Conservation (phyloP, 306 rosid species). For the Trifolium dubium region DNA sequence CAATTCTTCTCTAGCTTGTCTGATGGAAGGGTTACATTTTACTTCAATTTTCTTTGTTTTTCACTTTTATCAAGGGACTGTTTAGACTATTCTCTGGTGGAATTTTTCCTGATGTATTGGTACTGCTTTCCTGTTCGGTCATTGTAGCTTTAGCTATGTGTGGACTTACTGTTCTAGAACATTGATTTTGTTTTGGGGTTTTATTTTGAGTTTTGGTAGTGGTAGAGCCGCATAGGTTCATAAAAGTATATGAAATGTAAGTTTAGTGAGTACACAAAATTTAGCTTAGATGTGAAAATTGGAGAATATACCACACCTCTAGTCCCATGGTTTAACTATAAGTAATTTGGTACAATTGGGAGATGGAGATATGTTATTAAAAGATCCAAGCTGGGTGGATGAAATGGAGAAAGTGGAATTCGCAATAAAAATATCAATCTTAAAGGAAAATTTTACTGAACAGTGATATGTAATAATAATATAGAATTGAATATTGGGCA, state of each 20-base stretch:
- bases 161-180: conserved; percentile 1
- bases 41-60: background rate
- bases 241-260: background rate
- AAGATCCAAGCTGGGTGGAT: background rate
- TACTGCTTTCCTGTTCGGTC: conserved; percentile 8
- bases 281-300: background rate
- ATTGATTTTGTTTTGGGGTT: background rate
- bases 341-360: background rate
- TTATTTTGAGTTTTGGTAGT: background rate
- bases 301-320: background rate
- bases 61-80: conserved; percentile 3
- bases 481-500: background rate
- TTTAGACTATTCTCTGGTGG: background rate
- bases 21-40: background rate
- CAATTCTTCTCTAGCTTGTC: background rate
- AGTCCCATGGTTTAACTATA: background rate
- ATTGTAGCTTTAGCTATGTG: background rate
- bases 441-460: background rate
- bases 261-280: background rate
- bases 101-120: conserved; percentile 1
- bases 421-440: background rate
- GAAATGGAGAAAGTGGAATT: conserved; percentile 5
- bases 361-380: background rate
- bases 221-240: background rate
- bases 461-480: background rate